Evolutionary conservation across 169 alveolate species (phyloP).

Genomic region (Plasmodium billcollinsi): DNA sequence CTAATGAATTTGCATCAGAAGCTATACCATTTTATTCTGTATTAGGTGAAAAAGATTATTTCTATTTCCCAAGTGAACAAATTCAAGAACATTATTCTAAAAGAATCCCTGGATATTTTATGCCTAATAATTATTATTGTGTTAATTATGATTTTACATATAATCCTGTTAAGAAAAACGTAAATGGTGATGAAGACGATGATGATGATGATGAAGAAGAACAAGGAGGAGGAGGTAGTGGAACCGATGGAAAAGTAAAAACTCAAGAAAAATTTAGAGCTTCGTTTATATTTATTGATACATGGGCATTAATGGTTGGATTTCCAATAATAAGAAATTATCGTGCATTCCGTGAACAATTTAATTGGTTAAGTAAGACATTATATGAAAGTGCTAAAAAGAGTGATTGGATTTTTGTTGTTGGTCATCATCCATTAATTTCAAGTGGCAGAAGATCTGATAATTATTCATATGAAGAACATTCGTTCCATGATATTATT

Average conservation of each 20-base stretch:
- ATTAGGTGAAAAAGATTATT: constrained; percentile 74
- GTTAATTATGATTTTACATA: constrained; percentile 53
- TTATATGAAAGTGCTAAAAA: constrained; percentile 68
- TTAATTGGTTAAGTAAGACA: constrained; percentile 69
- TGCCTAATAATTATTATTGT: constrained; percentile 72
- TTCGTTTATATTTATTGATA: constrained; percentile 69
- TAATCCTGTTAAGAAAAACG: constrained; percentile 9
- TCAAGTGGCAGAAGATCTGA: constrained; percentile 76
- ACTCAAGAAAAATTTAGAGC: constrained; percentile 60
- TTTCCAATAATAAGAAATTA: constrained; percentile 72
- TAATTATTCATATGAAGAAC: constrained; percentile 66
- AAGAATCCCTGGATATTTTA: constrained; percentile 69
- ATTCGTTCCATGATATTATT: constrained; percentile 58
- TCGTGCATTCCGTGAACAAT: constrained; percentile 62
- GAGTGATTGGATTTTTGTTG: constrained; percentile 75
- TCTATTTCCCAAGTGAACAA: constrained; percentile 72
- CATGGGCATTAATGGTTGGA: constrained; percentile 75
- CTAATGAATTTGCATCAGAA: neutral
- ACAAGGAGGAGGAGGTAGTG: neutral
- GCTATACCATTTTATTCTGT: constrained; percentile 70
- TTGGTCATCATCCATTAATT: constrained; percentile 75
- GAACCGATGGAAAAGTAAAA: constrained; percentile 4
- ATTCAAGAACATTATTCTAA: constrained; percentile 75
- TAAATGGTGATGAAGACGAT: no score
- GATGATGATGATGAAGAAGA: no score